Evolutionary conservation across 2,329 filamentous ascomycete genomes (phyloP).

Genomic region (Helotiales sp.): DNA sequence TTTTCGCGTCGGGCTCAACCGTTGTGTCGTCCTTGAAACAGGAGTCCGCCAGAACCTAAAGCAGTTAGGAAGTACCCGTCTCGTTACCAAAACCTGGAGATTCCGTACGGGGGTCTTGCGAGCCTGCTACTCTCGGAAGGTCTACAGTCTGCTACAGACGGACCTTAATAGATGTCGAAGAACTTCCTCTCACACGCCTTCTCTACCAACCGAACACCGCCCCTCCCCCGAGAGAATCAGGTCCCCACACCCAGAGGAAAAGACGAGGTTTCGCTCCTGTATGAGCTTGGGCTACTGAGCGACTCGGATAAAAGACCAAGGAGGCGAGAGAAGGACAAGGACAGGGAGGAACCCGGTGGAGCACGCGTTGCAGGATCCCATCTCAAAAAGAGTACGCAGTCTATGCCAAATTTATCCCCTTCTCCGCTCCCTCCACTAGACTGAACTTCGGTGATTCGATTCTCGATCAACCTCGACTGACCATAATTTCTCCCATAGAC

Average conservation of each 20-base stretch:
- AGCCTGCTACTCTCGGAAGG: background rate
- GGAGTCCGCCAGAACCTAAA: conserved; percentile 7
- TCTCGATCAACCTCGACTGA: conserved; percentile 14
- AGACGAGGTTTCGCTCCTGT: conserved; percentile 33
- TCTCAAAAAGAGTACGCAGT: conserved; percentile 32
- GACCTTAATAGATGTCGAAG: conserved; percentile 30
- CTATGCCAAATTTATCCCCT: conserved; percentile 21
- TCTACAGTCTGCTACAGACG: conserved; percentile 10
- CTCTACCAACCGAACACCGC: conserved; percentile 8
- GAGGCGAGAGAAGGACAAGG: conserved; percentile 31
- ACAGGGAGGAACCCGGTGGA: conserved; percentile 29
- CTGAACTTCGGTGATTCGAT: conserved; percentile 7
- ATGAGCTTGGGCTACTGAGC: conserved; percentile 35
- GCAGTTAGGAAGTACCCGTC: background rate
- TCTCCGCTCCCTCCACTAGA: conserved; percentile 17
- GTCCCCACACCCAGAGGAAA: conserved; percentile 18
- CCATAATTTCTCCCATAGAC: conserved; percentile 16
- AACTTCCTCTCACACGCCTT: conserved; percentile 24
- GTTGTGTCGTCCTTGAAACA: conserved; percentile 10
- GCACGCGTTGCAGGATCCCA: conserved; percentile 32
- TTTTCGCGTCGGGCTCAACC: conserved; percentile 3
- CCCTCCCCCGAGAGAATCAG: background rate
- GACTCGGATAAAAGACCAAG: conserved; percentile 30
- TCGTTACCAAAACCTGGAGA: background rate
- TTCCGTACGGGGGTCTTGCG: background rate